These are phyloP conservation scores for Clonostachys sp. DNA, from an alignment of 2,329 filamentous ascomycete genomes.

Conservation along the genomic window DNA sequence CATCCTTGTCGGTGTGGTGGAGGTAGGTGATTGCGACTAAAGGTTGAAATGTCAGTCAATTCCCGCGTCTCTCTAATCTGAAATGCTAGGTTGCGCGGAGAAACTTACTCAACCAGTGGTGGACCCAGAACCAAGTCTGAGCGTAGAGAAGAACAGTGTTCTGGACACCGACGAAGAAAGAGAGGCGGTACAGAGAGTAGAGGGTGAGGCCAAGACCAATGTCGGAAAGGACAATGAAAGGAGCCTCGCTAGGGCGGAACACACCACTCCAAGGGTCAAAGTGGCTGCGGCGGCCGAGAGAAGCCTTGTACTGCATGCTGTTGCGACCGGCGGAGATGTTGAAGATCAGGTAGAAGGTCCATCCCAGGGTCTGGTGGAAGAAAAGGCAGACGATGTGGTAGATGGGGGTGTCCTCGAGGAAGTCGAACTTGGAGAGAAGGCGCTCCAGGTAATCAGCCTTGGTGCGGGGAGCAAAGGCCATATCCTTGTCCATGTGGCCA, in stretches of 20 bases:
- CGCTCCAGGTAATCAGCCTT: slow-evolving; percentile 23
- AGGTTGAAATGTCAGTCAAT: slow-evolving; percentile 9
- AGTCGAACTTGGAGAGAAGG: slow-evolving; percentile 26
- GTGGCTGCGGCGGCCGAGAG: slow-evolving; percentile 33
- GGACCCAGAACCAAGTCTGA: slow-evolving; percentile 64
- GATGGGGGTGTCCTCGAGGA: slow-evolving; percentile 57
- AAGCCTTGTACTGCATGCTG: slow-evolving; percentile 38
- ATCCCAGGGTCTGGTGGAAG: slow-evolving; percentile 59
- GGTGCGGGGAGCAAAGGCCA: slow-evolving; percentile 55
- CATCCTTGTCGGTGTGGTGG: slow-evolving; percentile 61
- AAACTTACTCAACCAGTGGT: slow-evolving; percentile 62
- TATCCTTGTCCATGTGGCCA: slow-evolving; percentile 64
- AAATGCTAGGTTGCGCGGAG: not conserved
- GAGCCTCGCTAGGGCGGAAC: slow-evolving; percentile 52
- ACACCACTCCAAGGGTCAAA: slow-evolving; percentile 58
- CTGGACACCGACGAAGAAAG: slow-evolving; percentile 47
- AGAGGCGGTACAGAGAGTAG: slow-evolving; percentile 44
- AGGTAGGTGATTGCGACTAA: slow-evolving; percentile 70
- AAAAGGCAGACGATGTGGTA: slow-evolving; percentile 49
- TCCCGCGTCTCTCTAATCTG: not conserved
- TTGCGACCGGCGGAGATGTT: slow-evolving; percentile 47
- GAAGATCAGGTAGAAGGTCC: slow-evolving; percentile 59
- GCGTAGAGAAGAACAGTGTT: slow-evolving; percentile 56
- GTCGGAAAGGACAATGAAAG: slow-evolving; percentile 54
- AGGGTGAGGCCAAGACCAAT: slow-evolving; percentile 50